Base-by-base conservation (phyloP, 768 basidiomycete species). In the Galerina sulciceps region DNA sequence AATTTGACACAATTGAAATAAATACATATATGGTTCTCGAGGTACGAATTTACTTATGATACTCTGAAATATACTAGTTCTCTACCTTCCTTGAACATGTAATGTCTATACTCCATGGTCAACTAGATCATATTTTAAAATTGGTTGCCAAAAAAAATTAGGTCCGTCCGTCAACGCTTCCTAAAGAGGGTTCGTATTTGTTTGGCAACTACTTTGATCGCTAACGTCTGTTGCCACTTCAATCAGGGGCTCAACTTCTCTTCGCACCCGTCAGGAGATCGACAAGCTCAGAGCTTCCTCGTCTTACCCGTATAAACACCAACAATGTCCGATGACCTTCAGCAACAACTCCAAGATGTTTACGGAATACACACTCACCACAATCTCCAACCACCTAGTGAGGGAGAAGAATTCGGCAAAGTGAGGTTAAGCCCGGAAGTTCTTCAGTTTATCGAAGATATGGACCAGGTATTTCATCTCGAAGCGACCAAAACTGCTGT, bases 1-100 rank as follows among this genome's bases (percentile, higher is more conserved):
- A 76, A 79, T 49, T 61, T 89, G 64, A 63, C 75, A 1, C 81
- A 80, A 34, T 60, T 77, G 51, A 76, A 67, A 64, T 77, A 48
- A 69, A 15, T n/a, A 35, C n/a, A 34, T n/a, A 31, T 31, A 31
- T 31, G 26, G 26, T 2, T 8, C 26, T 8, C 8, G 26, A 31
- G 26, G 8, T 31, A 0, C 26, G 26, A 31, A 31, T 31, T 31
- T 31, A 31, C 26, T 31, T 31, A 31, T 8, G 8, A 8, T 31
- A 31, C 26, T 31, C 26, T 5, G 26, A 31, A 31, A 31, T 31
- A 31, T 31, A 5, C 26, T 31, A 31, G 26, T 31, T 8, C 8
- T 31, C 2, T 31, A 31, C 26, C 8, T 31, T 8, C 26, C 26
- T 31, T 31, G 26, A 31, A 31, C 26, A 31, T 20, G 9, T 22